These are phyloP conservation scores for Circinella umbellata DNA, from an alignment of 371 early-diverging fungal genomes.

Conservation along the genomic window DNA sequence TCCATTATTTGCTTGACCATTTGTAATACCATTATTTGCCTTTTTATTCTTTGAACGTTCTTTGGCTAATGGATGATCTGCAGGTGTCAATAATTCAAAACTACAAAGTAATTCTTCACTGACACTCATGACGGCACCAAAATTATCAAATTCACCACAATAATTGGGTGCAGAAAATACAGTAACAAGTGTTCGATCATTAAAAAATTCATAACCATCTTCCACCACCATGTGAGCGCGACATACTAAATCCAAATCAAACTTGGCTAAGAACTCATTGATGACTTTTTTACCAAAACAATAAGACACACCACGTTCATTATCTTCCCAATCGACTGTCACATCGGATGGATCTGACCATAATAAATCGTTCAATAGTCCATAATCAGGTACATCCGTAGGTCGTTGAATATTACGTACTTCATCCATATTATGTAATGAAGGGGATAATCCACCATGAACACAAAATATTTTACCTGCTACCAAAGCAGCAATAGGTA, in stretches of 20 bases:
- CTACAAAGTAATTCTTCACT: conserved; percentile 92
- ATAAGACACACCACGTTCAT: conserved; percentile 98
- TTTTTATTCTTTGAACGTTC: conserved; percentile 26
- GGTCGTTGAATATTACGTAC: conserved; percentile 92
- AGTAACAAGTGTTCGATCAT: conserved; percentile 93
- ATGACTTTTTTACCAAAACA: conserved; percentile 94
- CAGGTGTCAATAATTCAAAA: conserved; percentile 67
- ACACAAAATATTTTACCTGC: conserved; percentile 98
- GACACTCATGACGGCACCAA: conserved; percentile 96
- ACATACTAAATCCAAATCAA: conserved; percentile 93
- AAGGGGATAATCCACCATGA: conserved; percentile 98
- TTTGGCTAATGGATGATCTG: conserved; percentile 48
- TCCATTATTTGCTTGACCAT: conserved; percentile 12
- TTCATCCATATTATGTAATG: conserved; percentile 89
- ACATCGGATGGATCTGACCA: conserved; percentile 92
- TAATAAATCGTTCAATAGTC: conserved; percentile 84
- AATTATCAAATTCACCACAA: conserved; percentile 99
- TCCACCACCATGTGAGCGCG: conserved; percentile 99
- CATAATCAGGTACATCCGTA: conserved; percentile 97
- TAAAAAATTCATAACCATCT: conserved; percentile 99
- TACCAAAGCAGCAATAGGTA: conserved; percentile 97
- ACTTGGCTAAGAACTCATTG: conserved; percentile 85
- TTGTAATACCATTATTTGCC: conserved; percentile 4
- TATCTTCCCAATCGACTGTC: conserved; percentile 93
- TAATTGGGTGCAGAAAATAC: conserved; percentile 99